These are phyloP conservation scores for Ceratobasidium sp. DNA, from an alignment of 1,284 basidiomycete genomes.

Conservation along the genomic window DNA sequence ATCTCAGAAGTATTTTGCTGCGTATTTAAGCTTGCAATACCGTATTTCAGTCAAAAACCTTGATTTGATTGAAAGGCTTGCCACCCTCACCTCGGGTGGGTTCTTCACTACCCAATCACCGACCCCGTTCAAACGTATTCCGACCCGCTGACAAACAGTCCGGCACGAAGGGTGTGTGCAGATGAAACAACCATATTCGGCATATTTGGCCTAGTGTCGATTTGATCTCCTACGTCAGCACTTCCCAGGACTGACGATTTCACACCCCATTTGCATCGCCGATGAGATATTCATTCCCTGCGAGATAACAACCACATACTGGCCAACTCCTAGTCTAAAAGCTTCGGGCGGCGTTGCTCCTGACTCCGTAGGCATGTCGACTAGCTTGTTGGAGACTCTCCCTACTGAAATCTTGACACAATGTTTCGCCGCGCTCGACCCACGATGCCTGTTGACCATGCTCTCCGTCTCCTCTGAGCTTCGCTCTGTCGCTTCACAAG, in stretches of 20 bases:
- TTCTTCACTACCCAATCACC: background rate
- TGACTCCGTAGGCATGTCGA: background rate
- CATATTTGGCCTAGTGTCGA: background rate
- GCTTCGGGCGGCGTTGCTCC: background rate
- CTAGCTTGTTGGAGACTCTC: background rate
- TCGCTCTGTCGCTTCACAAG: slow-evolving; percentile 24
- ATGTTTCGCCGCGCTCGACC: slow-evolving; percentile 7
- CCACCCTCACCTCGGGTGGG: too few relatives aligned
- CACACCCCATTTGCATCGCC: background rate
- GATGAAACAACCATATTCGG: slow-evolving; percentile 20
- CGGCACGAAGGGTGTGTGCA: background rate
- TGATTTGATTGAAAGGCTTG: too few relatives aligned
- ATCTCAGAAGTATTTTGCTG: too few relatives aligned
- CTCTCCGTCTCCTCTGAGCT: slow-evolving; percentile 26
- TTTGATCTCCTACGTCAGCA: slow-evolving; percentile 14
- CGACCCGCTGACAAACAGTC: background rate
- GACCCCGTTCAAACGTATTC: background rate
- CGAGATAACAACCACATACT: background rate
- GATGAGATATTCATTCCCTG: background rate
- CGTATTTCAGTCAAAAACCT: too few relatives aligned
- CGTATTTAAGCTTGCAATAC: too few relatives aligned
- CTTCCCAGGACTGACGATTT: slow-evolving; percentile 20
- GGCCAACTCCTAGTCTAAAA: background rate
- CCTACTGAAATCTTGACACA: slow-evolving; percentile 28
- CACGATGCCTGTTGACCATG: background rate